Percentiles rank a stretch among this genome's conserved stretches.
phyloP scores from a whole-genome alignment of 1,284 basidiomycete species.

The Ustilago shanxiensis region DNA sequence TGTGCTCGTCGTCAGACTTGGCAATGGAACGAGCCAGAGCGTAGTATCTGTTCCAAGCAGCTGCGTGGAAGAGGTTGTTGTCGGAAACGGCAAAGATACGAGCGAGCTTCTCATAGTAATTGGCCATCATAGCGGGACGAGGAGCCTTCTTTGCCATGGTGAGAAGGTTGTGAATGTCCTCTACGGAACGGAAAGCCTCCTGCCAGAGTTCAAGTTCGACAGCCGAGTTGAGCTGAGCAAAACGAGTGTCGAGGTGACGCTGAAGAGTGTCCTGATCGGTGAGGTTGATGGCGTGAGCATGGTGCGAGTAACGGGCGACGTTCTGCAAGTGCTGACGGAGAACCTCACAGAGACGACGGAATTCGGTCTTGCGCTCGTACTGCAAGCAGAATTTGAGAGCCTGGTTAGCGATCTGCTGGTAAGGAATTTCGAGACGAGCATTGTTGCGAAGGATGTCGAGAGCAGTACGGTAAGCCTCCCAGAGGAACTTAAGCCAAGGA shows the following conservation, averaged over 20 bases:
- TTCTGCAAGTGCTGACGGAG: slow-evolving; percentile 94
- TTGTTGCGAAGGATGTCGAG: slow-evolving; percentile 98
- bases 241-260: slow-evolving; percentile 96
- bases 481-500: slow-evolving; percentile 97
- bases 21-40: slow-evolving; percentile 62
- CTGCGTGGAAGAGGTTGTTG: slow-evolving; percentile 95
- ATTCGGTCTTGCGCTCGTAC: slow-evolving; percentile 95
- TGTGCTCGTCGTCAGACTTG: slow-evolving; percentile 79
- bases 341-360: slow-evolving; percentile 95
- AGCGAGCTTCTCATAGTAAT: slow-evolving; percentile 98
- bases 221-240: slow-evolving; percentile 96
- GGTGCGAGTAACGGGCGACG: slow-evolving; percentile 94
- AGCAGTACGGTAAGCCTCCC: slow-evolving; percentile 97
- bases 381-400: slow-evolving; percentile 96
- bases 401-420: slow-evolving; percentile 97
- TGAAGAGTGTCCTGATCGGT: slow-evolving; percentile 95
- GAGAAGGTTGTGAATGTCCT: slow-evolving; percentile 96
- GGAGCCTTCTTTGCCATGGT: slow-evolving; percentile 89
- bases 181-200: slow-evolving; percentile 97
- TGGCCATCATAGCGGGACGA: slow-evolving; percentile 96
- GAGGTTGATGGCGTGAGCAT: slow-evolving; percentile 97
- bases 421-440: slow-evolving; percentile 90
- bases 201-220: slow-evolving; percentile 99
- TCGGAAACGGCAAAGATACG: slow-evolving; percentile 89
- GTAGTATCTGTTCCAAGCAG: slow-evolving; percentile 90